Evolutionary conservation across 2,329 filamentous ascomycete genomes (phyloP).

Genomic region (Diplodia mutila): DNA sequence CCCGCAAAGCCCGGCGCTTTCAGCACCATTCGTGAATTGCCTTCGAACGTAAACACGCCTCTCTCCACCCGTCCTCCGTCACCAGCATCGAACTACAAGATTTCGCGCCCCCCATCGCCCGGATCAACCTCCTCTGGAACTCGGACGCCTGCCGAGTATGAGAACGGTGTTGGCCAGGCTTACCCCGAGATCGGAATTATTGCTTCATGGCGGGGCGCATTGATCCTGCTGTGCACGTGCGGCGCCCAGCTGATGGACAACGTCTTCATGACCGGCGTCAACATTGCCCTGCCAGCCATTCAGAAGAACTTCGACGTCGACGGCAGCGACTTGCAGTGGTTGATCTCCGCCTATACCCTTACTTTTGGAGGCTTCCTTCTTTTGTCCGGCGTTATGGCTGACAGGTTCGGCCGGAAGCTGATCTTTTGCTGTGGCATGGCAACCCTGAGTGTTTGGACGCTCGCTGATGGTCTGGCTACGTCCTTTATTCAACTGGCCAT

Average conservation of each 20-base stretch:
- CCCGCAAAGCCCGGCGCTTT: constrained; percentile 24
- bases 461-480: constrained; percentile 51
- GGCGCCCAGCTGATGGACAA: constrained; percentile 51
- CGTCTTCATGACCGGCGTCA: constrained; percentile 40
- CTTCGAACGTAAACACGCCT: constrained; percentile 23
- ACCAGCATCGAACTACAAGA: constrained; percentile 3
- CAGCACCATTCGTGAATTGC: constrained; percentile 25
- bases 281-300: constrained; percentile 27
- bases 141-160: constrained; percentile 14
- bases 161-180: constrained; percentile 15
- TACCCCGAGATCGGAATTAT: constrained; percentile 42
- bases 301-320: constrained; percentile 26
- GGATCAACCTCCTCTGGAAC: constrained; percentile 4
- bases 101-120: constrained; percentile 20
- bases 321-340: constrained; percentile 26
- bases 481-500: constrained; percentile 49
- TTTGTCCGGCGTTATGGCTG: constrained; percentile 36
- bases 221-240: constrained; percentile 47
- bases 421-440: constrained; percentile 46
- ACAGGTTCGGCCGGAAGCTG: constrained; percentile 44
- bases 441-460: constrained; percentile 39
- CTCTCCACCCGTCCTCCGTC: constrained; percentile 23
- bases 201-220: constrained; percentile 43
- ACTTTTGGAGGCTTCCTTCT: constrained; percentile 36
- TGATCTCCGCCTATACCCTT: constrained; percentile 28